phyloP scores from a whole-genome alignment of 2,329 filamentous ascomycete genomes.

The Diaporthe batatas region DNA sequence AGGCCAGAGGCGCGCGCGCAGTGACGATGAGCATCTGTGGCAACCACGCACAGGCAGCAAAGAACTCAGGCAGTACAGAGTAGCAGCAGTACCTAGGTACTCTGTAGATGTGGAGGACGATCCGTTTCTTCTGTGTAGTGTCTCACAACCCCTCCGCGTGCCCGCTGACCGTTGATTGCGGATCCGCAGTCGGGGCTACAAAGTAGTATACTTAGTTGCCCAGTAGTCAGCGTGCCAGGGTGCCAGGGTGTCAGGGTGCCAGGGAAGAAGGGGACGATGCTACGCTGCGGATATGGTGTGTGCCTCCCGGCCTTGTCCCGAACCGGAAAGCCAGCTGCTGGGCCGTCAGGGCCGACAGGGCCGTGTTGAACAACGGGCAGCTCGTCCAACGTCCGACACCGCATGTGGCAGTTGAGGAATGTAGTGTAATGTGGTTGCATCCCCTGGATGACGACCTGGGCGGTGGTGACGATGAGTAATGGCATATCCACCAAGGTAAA shows the following conservation, averaged over 20 bases:
- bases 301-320: background rate
- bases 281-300: conserved; percentile 4
- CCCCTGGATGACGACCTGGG: background rate
- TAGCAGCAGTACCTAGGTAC: background rate
- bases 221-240: background rate
- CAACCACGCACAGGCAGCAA: conserved; percentile 10
- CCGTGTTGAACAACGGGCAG: background rate
- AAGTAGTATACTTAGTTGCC: background rate
- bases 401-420: background rate
- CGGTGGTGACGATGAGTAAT: background rate
- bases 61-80: too few relatives aligned
- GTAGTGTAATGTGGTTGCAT: background rate
- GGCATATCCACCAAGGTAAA: too few relatives aligned
- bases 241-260: background rate
- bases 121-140: conserved; percentile 1
- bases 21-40: background rate
- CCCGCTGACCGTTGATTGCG: conserved; percentile 31
- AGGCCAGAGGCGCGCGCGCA: conserved; percentile 1
- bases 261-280: conserved; percentile 8
- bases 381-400: conserved; percentile 24
- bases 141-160: conserved; percentile 12
- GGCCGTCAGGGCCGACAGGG: background rate
- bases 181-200: conserved; percentile 25
- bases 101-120: background rate
- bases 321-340: conserved; percentile 12